These are phyloP conservation scores for Ceratocystis albifundus DNA, from an alignment of 2,329 filamentous ascomycete species.

Conservation along the genomic window DNA sequence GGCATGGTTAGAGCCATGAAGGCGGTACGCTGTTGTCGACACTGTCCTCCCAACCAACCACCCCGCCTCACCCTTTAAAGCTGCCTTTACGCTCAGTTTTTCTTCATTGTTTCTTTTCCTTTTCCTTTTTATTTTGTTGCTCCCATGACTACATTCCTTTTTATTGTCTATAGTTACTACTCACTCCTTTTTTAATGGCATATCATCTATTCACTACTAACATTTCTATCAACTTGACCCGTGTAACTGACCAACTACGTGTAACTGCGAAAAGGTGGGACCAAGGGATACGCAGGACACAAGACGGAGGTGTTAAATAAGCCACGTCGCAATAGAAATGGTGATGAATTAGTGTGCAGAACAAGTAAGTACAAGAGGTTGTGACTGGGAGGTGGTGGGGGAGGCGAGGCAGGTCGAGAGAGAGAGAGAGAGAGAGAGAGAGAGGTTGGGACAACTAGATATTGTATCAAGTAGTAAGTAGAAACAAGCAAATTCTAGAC, in stretches of 20 bases:
- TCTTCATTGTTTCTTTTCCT: not conserved
- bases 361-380: too few species aligned
- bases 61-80: too few species aligned
- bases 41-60: not conserved
- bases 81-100: not conserved
- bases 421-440: too few species aligned
- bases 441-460: not conserved
- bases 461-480: not conserved
- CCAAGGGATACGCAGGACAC: not conserved
- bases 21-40: conserved; percentile 5
- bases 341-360: too few species aligned
- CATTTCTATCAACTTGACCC: not conserved
- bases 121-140: too few species aligned
- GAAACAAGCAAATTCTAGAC: not conserved
- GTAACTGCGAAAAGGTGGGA: not conserved
- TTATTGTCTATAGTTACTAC: not conserved
- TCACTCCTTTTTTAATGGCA: conserved; percentile 7
- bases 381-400: too few species aligned
- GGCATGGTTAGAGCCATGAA: not conserved
- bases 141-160: too few species aligned
- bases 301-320: too few species aligned
- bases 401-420: too few species aligned
- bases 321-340: too few species aligned
- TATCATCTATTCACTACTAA: not conserved
- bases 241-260: not conserved